Conservation (phyloP, 202 grass and related monocot genomes). For the Digitaria exilis region DNA sequence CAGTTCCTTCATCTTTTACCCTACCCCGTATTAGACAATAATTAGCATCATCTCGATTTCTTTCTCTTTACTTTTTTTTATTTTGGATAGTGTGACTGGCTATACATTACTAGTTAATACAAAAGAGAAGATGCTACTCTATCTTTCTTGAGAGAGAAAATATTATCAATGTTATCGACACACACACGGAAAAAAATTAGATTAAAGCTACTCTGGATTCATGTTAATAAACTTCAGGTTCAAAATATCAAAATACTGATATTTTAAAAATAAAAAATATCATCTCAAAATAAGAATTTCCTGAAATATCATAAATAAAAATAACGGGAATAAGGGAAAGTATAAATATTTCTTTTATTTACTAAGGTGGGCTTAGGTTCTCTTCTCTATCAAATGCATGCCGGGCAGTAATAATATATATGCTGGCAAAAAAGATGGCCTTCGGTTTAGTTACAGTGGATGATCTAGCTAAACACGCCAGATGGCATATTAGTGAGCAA, state of each 20-base stretch:
- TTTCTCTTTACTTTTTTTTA: too few relatives aligned
- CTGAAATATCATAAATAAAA: neutral
- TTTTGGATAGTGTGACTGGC: neutral
- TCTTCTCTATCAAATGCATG: too few relatives aligned
- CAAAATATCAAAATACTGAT: neutral
- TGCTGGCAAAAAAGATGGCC: too few relatives aligned
- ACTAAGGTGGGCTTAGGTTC: neutral
- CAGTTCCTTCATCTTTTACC: neutral
- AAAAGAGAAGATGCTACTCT: neutral
- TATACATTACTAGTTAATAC: neutral
- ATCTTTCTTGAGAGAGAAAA: neutral
- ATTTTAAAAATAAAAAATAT: neutral
- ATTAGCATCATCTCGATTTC: neutral
- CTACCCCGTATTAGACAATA: neutral
- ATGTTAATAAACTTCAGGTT: neutral
- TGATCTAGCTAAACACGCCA: neutral
- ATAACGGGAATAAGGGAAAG: neutral
- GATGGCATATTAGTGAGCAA: neutral
- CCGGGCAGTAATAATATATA: too few relatives aligned
- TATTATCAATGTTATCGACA: neutral
- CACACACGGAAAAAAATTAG: neutral
- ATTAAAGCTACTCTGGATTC: neutral
- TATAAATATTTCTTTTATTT: neutral
- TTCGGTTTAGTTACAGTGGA: neutral
- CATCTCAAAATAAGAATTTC: too few relatives aligned